Evolutionary conservation across 1,284 basidiomycete species (phyloP).

Genomic region (Ganoderma lucidum): DNA sequence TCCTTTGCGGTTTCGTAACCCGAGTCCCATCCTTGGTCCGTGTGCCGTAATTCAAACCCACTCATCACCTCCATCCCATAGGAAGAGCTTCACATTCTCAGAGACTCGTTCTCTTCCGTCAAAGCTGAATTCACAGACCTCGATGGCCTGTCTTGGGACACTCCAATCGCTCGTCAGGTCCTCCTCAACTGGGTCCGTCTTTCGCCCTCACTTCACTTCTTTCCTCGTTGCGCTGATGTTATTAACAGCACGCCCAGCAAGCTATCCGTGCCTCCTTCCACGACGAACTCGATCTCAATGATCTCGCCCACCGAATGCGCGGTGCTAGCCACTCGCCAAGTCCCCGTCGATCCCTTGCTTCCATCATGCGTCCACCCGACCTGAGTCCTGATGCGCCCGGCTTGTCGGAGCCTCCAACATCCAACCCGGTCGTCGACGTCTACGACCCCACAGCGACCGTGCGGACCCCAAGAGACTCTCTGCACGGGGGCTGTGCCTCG

Average conservation of each 20-base stretch:
- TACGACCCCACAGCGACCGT: not conserved
- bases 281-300: not conserved
- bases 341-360: not conserved
- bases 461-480: not conserved
- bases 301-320: not conserved
- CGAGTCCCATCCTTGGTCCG: not conserved
- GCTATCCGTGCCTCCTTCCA: not conserved
- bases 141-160: slow-evolving; percentile 32
- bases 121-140: slow-evolving; percentile 31
- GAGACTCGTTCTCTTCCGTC: slow-evolving; percentile 22
- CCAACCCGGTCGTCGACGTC: not conserved
- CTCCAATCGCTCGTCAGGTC: slow-evolving; percentile 23
- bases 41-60: not conserved
- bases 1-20: not conserved
- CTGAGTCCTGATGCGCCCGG: not conserved
- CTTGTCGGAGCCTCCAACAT: not conserved
- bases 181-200: slow-evolving; percentile 29
- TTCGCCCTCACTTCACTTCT: not conserved
- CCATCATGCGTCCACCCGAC: not conserved
- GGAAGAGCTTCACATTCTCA: slow-evolving; percentile 24
- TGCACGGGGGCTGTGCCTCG: not conserved
- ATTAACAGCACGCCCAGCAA: slow-evolving; percentile 1
- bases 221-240: too few relatives aligned
- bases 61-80: not conserved
- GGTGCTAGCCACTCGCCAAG: not conserved